phyloP scores from a whole-genome alignment of 129 eudicot species.

The Arctium lappa region DNA sequence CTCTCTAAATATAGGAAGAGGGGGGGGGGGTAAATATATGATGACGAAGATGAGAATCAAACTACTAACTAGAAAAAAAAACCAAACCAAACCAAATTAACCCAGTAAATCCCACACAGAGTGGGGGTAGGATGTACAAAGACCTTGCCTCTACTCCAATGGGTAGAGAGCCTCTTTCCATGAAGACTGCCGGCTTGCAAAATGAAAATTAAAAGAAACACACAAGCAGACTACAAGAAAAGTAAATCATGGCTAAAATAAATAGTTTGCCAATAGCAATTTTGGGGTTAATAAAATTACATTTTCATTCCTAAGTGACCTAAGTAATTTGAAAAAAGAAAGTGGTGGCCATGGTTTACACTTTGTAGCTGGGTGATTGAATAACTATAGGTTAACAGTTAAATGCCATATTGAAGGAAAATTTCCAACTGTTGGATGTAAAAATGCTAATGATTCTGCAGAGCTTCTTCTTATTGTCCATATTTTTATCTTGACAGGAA shows the following conservation, averaged over 20 bases:
- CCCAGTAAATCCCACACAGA: too few relatives aligned
- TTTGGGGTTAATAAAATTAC: not conserved
- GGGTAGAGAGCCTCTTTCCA: too few relatives aligned
- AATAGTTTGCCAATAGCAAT: not conserved
- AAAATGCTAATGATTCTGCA: not conserved
- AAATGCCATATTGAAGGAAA: not conserved
- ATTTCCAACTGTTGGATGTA: not conserved
- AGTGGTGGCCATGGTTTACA: not conserved
- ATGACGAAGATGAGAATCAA: not conserved
- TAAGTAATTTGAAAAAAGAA: not conserved
- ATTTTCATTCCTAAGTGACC: not conserved
- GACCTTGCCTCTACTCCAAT: too few relatives aligned
- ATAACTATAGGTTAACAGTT: not conserved
- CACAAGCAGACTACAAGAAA: too few relatives aligned
- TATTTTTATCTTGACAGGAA: constrained; percentile 48
- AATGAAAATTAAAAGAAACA: too few relatives aligned
- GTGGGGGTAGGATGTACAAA: too few relatives aligned
- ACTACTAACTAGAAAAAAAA: not conserved
- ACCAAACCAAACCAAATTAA: not conserved
- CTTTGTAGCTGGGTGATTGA: not conserved
- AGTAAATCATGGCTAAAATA: not conserved
- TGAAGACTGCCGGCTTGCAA: too few relatives aligned
- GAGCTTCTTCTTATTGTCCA: not conserved
- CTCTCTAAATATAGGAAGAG: not conserved
- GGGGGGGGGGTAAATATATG: not conserved